Percentiles rank a stretch among this genome's conserved stretches.
phyloP scores from a whole-genome alignment of 345 rosid genomes.

The Reutealis trisperma region DNA sequence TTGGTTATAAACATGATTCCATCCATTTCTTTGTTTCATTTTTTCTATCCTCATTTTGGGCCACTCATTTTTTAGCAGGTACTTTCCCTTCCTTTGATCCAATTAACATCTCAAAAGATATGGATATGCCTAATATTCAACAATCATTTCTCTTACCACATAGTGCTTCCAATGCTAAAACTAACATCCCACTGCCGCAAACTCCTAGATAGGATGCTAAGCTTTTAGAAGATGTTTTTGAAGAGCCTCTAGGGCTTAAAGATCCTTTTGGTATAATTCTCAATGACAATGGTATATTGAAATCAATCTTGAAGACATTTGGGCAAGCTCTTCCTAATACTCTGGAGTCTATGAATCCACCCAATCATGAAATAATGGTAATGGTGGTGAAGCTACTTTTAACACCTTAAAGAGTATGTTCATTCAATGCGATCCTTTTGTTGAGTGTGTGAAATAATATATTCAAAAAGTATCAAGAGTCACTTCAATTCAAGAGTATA shows the following conservation, averaged over 20 bases:
- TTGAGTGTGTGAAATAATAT: conserved; percentile 9
- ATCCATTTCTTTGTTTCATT: not conserved
- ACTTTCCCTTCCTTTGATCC: conserved; percentile 20
- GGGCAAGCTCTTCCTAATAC: conserved; percentile 1
- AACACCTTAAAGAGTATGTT: not conserved
- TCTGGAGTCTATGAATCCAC: conserved; percentile 9
- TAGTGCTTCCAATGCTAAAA: not conserved
- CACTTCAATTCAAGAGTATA: not conserved
- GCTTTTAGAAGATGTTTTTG: conserved; percentile 13
- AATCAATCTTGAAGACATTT: not conserved
- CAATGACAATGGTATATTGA: not conserved
- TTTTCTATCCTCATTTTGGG: not conserved
- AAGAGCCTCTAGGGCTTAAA: conserved; percentile 8
- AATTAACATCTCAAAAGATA: conserved; percentile 1
- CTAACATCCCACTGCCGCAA: conserved; percentile 5
- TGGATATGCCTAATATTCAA: not conserved
- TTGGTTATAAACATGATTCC: not conserved
- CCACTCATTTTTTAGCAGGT: not conserved
- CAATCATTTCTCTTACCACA: not conserved
- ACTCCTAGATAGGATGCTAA: conserved; percentile 16
- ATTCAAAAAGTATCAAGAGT: not conserved
- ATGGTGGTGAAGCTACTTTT: conserved; percentile 4
- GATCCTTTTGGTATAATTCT: not conserved
- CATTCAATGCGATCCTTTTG: not conserved
- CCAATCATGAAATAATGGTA: conserved; percentile 2